These are phyloP conservation scores for Ascochyta lentis DNA, from an alignment of 2,329 filamentous ascomycete genomes.

Conservation along the genomic window DNA sequence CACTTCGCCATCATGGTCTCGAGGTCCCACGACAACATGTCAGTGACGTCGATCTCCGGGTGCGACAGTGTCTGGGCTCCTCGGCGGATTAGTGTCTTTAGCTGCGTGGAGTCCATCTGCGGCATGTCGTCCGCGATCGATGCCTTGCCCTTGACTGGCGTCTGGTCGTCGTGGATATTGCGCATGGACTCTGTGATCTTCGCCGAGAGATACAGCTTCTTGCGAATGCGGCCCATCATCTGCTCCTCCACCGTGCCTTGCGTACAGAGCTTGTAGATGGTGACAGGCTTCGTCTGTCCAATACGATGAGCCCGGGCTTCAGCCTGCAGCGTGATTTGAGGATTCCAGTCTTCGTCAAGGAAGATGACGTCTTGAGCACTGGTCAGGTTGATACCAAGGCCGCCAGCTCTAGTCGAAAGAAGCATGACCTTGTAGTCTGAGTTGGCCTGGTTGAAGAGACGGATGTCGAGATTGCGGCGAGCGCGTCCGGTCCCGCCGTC, in stretches of 20 bases:
- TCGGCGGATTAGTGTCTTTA: constrained; percentile 62
- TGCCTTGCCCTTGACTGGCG: constrained; percentile 27
- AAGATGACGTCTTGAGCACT: constrained; percentile 64
- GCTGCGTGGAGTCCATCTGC: constrained; percentile 58
- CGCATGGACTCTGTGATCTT: constrained; percentile 67
- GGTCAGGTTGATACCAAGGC: constrained; percentile 62
- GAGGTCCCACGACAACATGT: constrained; percentile 66
- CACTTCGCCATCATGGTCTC: constrained; percentile 61
- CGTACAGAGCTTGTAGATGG: constrained; percentile 63
- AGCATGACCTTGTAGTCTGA: constrained; percentile 61
- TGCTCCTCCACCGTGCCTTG: constrained; percentile 65
- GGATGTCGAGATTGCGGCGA: constrained; percentile 59
- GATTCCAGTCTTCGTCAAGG: constrained; percentile 64
- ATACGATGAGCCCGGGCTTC: constrained; percentile 63
- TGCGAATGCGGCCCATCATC: constrained; percentile 64
- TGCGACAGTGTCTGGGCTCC: constrained; percentile 61
- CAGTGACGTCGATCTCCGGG: constrained; percentile 60
- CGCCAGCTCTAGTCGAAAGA: constrained; percentile 62
- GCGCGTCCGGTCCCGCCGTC: constrained; percentile 60
- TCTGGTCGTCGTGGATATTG: constrained; percentile 55
- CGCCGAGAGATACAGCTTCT: constrained; percentile 67
- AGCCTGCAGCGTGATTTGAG: constrained; percentile 61
- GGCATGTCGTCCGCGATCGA: constrained; percentile 56
- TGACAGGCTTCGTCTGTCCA: constrained; percentile 61
- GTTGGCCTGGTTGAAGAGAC: constrained; percentile 58